Evolutionary conservation across 768 basidiomycete genomes (phyloP).

Genomic region (Amanita rubescens): DNA sequence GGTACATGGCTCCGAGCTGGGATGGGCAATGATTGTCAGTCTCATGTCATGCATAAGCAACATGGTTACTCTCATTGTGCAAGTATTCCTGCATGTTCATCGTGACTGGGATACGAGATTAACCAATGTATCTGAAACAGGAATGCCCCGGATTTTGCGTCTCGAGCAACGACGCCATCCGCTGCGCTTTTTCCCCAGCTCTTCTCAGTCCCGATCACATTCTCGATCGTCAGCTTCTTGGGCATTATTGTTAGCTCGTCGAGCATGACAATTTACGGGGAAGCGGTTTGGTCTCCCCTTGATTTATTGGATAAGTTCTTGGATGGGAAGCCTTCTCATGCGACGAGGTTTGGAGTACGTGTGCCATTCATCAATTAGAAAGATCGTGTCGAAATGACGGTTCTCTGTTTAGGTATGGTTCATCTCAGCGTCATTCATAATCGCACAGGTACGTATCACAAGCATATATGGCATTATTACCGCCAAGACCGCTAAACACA

Average conservation of each 20-base stretch:
- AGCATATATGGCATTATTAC: background rate
- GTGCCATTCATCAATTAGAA: background rate
- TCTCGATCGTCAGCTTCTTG: slow-evolving; percentile 69
- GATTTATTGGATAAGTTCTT: slow-evolving; percentile 64
- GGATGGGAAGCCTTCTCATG: slow-evolving; percentile 62
- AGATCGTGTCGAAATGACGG: slow-evolving; percentile 14
- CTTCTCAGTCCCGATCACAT: slow-evolving; percentile 64
- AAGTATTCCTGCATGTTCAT: slow-evolving; percentile 17
- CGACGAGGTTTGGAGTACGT: slow-evolving; percentile 46
- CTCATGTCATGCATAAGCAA: slow-evolving; percentile 77
- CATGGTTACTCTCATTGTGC: slow-evolving; percentile 68
- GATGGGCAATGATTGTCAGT: slow-evolving; percentile 74
- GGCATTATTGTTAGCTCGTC: slow-evolving; percentile 80
- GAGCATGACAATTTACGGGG: slow-evolving; percentile 66
- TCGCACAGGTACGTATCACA: slow-evolving; percentile 50
- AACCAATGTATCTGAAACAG: slow-evolving; percentile 22
- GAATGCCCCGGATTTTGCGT: slow-evolving; percentile 74
- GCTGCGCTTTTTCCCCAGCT: slow-evolving; percentile 56
- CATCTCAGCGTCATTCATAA: slow-evolving; percentile 78
- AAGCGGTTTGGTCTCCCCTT: slow-evolving; percentile 74
- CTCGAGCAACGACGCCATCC: slow-evolving; percentile 45
- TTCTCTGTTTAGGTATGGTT: slow-evolving; percentile 56
- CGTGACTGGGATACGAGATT: background rate
- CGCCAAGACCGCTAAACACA: too few species aligned
- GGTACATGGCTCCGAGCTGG: slow-evolving; percentile 58